Conservation (phyloP, 352 stramenopile genomes). For the Phytophthora tentaculata region DNA sequence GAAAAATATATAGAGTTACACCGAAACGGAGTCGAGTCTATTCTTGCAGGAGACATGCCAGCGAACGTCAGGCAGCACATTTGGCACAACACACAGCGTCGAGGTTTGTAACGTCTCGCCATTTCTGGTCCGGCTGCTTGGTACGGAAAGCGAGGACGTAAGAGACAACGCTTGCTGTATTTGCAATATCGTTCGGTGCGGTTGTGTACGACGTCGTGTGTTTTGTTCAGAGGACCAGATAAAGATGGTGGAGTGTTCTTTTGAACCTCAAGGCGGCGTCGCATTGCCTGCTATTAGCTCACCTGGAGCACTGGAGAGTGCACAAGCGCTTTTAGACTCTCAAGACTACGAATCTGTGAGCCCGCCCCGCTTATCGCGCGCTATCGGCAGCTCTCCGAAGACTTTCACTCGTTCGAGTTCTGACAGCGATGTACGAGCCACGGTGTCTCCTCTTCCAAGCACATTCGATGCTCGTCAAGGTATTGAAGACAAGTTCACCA, state of each 20-base stretch:
- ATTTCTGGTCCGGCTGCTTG: slow-evolving; percentile 15
- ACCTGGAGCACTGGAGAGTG: not conserved
- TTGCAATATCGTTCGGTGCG: slow-evolving; percentile 12
- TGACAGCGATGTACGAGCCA: slow-evolving; percentile 30
- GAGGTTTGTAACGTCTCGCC: slow-evolving; percentile 21
- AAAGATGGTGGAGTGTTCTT: slow-evolving; percentile 29
- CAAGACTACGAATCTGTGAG: not conserved
- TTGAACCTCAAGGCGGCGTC: slow-evolving; percentile 7
- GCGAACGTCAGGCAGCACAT: too few species aligned
- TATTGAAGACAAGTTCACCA: not conserved
- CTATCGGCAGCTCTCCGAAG: not conserved
- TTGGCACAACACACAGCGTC: too few species aligned
- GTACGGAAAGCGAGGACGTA: slow-evolving; percentile 14
- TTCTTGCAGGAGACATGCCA: slow-evolving; percentile 30
- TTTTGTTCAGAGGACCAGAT: slow-evolving; percentile 17
- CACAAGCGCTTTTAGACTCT: not conserved
- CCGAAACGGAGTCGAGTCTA: slow-evolving; percentile 31
- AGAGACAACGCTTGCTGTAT: too few species aligned
- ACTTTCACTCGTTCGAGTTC: slow-evolving; percentile 44
- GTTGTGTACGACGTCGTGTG: slow-evolving; percentile 26
- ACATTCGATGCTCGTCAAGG: slow-evolving; percentile 1
- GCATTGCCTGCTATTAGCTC: slow-evolving; percentile 11
- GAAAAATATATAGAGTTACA: slow-evolving; percentile 56
- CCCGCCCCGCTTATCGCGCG: not conserved
- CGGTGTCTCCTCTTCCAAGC: slow-evolving; percentile 23